Percentiles rank a stretch among this genome's conserved stretches.
Conservation (phyloP, 768 basidiomycete genomes). For the Glaciozyma martinii region DNA sequence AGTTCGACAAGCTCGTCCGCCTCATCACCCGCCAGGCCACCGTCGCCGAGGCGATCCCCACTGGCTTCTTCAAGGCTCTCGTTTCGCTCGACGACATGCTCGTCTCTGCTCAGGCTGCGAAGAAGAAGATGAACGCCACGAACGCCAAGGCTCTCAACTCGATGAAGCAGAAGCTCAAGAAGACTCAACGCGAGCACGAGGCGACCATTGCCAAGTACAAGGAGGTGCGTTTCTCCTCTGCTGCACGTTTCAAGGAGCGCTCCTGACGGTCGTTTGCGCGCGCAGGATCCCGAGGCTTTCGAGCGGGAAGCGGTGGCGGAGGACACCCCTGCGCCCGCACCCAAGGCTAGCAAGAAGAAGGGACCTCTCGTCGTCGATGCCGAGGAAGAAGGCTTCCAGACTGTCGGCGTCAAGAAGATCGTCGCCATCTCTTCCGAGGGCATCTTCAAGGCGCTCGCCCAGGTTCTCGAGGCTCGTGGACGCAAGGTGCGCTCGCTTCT, state of each 20-base stretch:
- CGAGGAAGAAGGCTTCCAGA: constrained; percentile 64
- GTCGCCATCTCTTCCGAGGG: constrained; percentile 60
- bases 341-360: constrained; percentile 40
- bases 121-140: constrained; percentile 89
- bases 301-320: constrained; percentile 46
- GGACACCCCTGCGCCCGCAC: constrained; percentile 37
- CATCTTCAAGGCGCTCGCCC: constrained; percentile 85
- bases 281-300: constrained; percentile 78
- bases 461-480: constrained; percentile 86
- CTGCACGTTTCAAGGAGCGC: not conserved
- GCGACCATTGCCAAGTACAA: constrained; percentile 66
- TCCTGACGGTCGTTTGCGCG: not conserved
- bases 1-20: constrained; percentile 90
- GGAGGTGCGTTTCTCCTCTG: constrained; percentile 48
- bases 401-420: constrained; percentile 77
- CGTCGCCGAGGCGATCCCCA: constrained; percentile 73
- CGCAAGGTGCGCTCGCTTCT: constrained; percentile 61
- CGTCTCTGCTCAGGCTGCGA: constrained; percentile 65
- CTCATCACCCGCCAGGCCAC: constrained; percentile 83
- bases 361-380: constrained; percentile 44
- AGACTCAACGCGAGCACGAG: constrained; percentile 81
- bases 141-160: constrained; percentile 89
- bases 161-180: constrained; percentile 97
- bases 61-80: constrained; percentile 71
- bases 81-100: constrained; percentile 66